Evolutionary conservation across 257 asterid species (phyloP).

Genomic region (Ehretia macrophylla): DNA sequence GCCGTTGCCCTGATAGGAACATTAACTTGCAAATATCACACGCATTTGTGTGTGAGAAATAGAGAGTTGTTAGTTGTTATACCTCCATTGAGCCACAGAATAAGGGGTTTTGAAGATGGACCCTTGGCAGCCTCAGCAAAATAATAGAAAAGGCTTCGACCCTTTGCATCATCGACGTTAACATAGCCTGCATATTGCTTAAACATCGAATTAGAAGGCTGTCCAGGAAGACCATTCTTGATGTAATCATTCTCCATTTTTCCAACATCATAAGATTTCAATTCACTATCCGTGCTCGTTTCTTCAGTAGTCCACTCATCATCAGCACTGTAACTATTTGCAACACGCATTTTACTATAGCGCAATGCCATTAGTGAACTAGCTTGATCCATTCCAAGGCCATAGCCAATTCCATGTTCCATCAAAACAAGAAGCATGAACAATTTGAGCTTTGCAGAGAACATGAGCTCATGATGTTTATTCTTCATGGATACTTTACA

Average conservation of each 20-base stretch:
- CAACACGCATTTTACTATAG: not conserved
- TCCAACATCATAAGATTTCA: conserved; percentile 16
- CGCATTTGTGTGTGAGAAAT: too few relatives aligned
- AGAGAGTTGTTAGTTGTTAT: not conserved
- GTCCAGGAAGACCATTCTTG: conserved; percentile 37
- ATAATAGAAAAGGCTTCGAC: conserved; percentile 33
- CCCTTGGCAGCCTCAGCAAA: conserved; percentile 25
- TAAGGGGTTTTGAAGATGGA: conserved; percentile 27
- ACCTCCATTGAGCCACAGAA: conserved; percentile 45
- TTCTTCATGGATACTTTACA: too few relatives aligned
- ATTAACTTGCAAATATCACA: too few relatives aligned
- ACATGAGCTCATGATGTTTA: too few relatives aligned
- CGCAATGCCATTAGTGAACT: conserved; percentile 25
- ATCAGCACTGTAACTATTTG: not conserved
- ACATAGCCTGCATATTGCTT: conserved; percentile 39
- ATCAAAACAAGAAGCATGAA: too few relatives aligned
- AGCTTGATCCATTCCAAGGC: conserved; percentile 25
- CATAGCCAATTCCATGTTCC: conserved; percentile 6
- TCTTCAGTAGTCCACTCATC: not conserved
- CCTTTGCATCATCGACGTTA: conserved; percentile 27
- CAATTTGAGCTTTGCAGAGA: too few relatives aligned
- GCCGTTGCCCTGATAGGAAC: too few relatives aligned
- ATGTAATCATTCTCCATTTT: conserved; percentile 24
- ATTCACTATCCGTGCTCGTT: conserved; percentile 7
- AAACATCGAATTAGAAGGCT: conserved; percentile 24